Evolutionary conservation across 192 early-diverging fungal genomes (phyloP).

Genomic region (Backusella australiensis): DNA sequence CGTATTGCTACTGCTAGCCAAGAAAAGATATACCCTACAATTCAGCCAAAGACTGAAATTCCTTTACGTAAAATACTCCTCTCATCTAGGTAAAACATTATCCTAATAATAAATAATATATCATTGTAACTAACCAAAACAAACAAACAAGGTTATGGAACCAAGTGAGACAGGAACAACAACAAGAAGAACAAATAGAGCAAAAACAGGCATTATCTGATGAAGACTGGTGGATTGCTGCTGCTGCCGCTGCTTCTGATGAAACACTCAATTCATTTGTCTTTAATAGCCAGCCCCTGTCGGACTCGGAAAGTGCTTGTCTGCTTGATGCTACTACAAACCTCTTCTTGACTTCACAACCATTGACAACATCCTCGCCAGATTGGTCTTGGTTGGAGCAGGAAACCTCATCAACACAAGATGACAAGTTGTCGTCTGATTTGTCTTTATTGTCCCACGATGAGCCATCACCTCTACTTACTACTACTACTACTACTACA

Average conservation of each 20-base stretch:
- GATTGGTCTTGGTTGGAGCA: neutral
- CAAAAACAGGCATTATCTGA: constrained; percentile 5
- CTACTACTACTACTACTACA: neutral
- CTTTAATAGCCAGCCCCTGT: neutral
- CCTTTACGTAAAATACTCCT: constrained; percentile 13
- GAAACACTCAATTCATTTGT: constrained; percentile 3
- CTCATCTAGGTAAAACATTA: constrained; percentile 6
- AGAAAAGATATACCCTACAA: constrained; percentile 16
- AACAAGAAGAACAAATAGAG: neutral
- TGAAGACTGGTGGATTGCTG: constrained; percentile 5
- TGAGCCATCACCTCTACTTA: neutral
- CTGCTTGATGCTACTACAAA: constrained; percentile 5
- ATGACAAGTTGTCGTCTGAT: neutral
- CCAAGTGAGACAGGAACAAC: neutral
- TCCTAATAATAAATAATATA: neutral
- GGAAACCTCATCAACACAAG: neutral
- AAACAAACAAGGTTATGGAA: neutral
- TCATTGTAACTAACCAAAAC: neutral
- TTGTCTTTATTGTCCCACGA: neutral
- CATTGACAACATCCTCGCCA: neutral
- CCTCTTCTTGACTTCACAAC: neutral
- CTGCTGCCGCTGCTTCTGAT: constrained; percentile 1
- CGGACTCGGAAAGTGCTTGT: constrained; percentile 6
- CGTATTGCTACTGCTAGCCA: constrained; percentile 17
- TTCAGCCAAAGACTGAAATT: constrained; percentile 12